These are phyloP conservation scores for Megacollybia marginata DNA, from an alignment of 768 basidiomycete genomes.

Conservation along the genomic window DNA sequence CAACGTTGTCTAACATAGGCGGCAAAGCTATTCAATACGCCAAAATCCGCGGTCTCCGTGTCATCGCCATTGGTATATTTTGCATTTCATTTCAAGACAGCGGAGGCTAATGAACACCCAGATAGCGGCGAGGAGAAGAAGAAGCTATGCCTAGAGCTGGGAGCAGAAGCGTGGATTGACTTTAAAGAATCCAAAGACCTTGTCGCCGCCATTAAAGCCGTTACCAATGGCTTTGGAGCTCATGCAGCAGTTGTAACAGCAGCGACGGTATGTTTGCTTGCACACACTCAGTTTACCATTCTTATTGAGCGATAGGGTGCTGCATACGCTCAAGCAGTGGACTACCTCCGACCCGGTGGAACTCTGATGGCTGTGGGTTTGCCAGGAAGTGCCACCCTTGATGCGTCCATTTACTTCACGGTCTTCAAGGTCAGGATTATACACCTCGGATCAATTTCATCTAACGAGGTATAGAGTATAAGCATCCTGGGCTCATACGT, in stretches of 20 bases:
- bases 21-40: constrained; percentile 70
- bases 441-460: not conserved
- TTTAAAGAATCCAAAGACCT: constrained; percentile 60
- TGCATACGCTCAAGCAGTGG: constrained; percentile 49
- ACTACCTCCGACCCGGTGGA: constrained; percentile 70
- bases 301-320: constrained; percentile 3
- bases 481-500: constrained; percentile 48
- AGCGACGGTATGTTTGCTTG: constrained; percentile 29
- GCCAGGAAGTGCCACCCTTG: constrained; percentile 52
- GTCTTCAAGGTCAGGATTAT: constrained; percentile 35
- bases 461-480: constrained; percentile 28
- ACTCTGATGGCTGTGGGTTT: constrained; percentile 76
- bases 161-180: constrained; percentile 73
- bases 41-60: constrained; percentile 64
- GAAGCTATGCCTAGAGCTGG: constrained; percentile 41
- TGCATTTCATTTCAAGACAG: too few species aligned
- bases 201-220: constrained; percentile 49
- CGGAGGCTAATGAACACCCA: too few species aligned
- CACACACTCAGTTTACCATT: too few species aligned
- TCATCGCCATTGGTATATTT: constrained; percentile 60
- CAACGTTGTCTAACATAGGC: not conserved
- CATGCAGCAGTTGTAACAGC: constrained; percentile 63
- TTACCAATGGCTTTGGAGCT: constrained; percentile 62
- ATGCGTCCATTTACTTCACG: constrained; percentile 65
- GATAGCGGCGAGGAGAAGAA: constrained; percentile 63